phyloP scores from a whole-genome alignment of 2,329 filamentous ascomycete genomes.

The Coniosporium uncinatum region DNA sequence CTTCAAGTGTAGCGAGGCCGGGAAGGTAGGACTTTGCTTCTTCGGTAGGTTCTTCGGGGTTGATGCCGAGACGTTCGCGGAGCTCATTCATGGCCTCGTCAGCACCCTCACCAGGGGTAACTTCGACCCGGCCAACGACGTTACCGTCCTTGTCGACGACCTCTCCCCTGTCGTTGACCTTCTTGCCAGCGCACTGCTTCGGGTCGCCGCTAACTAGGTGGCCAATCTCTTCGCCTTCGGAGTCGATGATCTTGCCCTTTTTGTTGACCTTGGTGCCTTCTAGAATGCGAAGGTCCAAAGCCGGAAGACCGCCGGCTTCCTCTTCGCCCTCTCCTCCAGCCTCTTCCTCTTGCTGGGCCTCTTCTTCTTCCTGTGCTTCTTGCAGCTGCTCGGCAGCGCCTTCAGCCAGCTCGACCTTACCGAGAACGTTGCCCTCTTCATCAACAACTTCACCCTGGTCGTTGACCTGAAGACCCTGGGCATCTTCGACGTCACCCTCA shows the following conservation, averaged over 20 bases:
- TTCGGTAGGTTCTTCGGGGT: constrained; percentile 29
- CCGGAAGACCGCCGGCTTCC: constrained; percentile 16
- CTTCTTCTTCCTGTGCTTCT: constrained; percentile 17
- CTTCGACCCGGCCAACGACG: constrained; percentile 40
- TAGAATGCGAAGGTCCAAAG: constrained; percentile 39
- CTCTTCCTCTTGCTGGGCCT: too few relatives aligned
- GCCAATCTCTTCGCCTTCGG: constrained; percentile 44
- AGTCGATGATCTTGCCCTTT: constrained; percentile 46
- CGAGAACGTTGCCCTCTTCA: constrained; percentile 42
- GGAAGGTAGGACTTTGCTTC: constrained; percentile 24
- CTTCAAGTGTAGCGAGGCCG: constrained; percentile 40
- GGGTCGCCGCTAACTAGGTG: constrained; percentile 40
- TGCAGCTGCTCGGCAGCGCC: constrained; percentile 40
- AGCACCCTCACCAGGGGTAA: constrained; percentile 42
- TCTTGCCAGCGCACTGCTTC: constrained; percentile 37
- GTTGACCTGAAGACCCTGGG: constrained; percentile 42
- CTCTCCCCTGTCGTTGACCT: constrained; percentile 43
- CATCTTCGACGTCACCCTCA: constrained; percentile 37
- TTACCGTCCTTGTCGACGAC: constrained; percentile 44
- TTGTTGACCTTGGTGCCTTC: constrained; percentile 51
- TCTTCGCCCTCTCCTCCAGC: too few relatives aligned
- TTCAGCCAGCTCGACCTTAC: constrained; percentile 42
- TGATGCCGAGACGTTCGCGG: constrained; percentile 37
- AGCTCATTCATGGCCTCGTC: constrained; percentile 42
- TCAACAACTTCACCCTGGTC: constrained; percentile 45